Conservation (phyloP, 495 filamentous ascomycete species). For the Durotheca rogersii region DNA sequence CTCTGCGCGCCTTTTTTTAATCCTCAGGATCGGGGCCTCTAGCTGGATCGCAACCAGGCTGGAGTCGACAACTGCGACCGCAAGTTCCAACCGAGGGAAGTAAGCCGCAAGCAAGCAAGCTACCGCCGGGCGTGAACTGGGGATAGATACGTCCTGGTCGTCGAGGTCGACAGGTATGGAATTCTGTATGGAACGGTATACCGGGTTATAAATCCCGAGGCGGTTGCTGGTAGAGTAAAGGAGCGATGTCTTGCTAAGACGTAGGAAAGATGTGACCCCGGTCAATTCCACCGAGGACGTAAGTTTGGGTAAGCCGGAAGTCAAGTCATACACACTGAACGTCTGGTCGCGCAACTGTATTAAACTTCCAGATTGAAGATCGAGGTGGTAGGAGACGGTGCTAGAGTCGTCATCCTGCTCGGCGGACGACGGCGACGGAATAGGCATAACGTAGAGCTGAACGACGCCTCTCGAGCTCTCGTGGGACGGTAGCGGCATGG, state of each 20-base stretch:
- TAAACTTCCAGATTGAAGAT: conserved; percentile 56
- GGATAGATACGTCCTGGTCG: conserved; percentile 10
- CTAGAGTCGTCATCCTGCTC: background rate
- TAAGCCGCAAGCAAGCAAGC: conserved; percentile 56
- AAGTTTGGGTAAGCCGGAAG: conserved; percentile 47
- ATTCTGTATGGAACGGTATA: conserved; percentile 65
- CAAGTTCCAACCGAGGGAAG: conserved; percentile 63
- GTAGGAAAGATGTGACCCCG: conserved; percentile 51
- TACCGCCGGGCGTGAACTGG: conserved; percentile 22
- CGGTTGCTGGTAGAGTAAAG: conserved; percentile 44
- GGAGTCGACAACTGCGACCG: conserved; percentile 58
- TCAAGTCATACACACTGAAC: conserved; percentile 55
- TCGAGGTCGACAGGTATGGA: conserved; percentile 44
- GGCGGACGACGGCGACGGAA: conserved; percentile 2
- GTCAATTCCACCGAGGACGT: conserved; percentile 41
- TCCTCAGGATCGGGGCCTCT: conserved; percentile 58
- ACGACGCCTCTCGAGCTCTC: conserved; percentile 23
- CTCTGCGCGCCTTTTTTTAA: conserved; percentile 61
- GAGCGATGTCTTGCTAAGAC: conserved; percentile 53
- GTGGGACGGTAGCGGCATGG: conserved; percentile 35
- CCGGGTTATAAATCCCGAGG: conserved; percentile 63
- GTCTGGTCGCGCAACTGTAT: conserved; percentile 48
- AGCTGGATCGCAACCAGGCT: conserved; percentile 63
- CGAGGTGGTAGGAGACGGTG: conserved; percentile 48
- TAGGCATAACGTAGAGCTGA: conserved; percentile 32